Base-by-base conservation (phyloP, 805 yeast genomes). In the Blastobotrys americana region DNA sequence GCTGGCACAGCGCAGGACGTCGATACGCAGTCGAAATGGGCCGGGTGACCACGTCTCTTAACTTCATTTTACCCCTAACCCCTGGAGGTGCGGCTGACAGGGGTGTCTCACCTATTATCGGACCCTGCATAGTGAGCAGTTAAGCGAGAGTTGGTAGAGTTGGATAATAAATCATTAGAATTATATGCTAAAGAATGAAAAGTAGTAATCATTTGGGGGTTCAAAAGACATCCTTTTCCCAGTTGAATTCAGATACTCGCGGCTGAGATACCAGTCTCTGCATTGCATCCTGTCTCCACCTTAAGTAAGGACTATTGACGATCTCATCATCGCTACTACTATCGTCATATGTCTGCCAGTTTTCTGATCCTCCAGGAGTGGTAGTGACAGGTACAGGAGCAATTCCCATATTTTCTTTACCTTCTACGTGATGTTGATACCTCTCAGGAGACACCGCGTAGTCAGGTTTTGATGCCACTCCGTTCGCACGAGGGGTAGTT, bases 211-310 rank as follows among this genome's bases (percentile, higher is more conserved):
- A 39, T 5, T 9, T 9, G 9, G 17, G 9, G 15, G 31, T 5
- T 42, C 40, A 55, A 22, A 55, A 55, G 3, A 54, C 54, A 27
- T 55, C 57, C 43, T 55, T 55, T 13, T 55, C 57, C 58, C 59
- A 55, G 41, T 55, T 50, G 42, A 55, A 55, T 6, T 46, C 57
- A 5, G 58, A 55, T n/a, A 49, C 50, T 18, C 55, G 39, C 10
- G 45, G 44, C 17, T 20, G 9, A 45, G 38, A 25, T 15, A 47
- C 46, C 19, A 49, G 43, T 37, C 43, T 44, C 5, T 39, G 22
- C 42, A 48, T 43, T 15, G 41, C 48, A 20, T 43, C 43, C 41
- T 48, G 41, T 10, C 53, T 27, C 55, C 55, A 52, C 15, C 41
- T 37, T 27, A 42, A 31, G 41, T 48, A 50, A n/a, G 37, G 18